Base-by-base conservation (phyloP, 2,329 filamentous ascomycete genomes). In the Akanthomyces dipterigenus region DNA sequence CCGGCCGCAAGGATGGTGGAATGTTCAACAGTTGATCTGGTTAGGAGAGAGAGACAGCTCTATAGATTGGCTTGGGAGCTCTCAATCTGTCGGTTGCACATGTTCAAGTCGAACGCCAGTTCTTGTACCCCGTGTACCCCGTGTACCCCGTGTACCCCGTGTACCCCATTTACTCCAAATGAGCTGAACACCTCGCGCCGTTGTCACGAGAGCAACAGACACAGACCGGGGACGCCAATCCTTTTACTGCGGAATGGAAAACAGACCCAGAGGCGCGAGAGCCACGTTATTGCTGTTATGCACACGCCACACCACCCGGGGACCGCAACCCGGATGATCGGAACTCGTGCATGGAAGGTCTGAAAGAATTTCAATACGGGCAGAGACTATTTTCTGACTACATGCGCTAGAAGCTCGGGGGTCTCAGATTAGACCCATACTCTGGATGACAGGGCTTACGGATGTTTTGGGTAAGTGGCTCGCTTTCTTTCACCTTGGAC, bases 331-430 rank as follows among this genome's bases (percentile, higher is more conserved):
- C 24, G 36, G 46, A 59, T 45, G 36, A 59, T 59, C 46, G 56
- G 26, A 36, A 51, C 38, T 36, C 40, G 31, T 43, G 46, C 56
- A 59, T 51, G 38, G 46, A 59, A 59, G 46, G 24, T 16, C n/a
- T 40, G 42, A 51, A 36, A 43, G 36, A 59, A 56, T 5, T 18
- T 16, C 2, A 12, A 51, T 26, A 26, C 8, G 18, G 5, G 31
- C 18, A 31, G 20, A 56, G 14, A 26, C 56, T 59, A 59, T 51
- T 59, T 51, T 59, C 56, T 59, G 56, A 59, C 56, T 45, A 59
- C 36, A 59, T 34, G 45, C 36, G 48, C 56, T 59, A 57, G 45
- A 49, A 16, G 34, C 16, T 26, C 14, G 18, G 3, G n/a, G 34
- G 56, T 51, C 43, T 34, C 26, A 34, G 36, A 36, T 51, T 20